phyloP scores from a whole-genome alignment of 2,329 filamentous ascomycete genomes.

The Colletotrichum ledebouriae region DNA sequence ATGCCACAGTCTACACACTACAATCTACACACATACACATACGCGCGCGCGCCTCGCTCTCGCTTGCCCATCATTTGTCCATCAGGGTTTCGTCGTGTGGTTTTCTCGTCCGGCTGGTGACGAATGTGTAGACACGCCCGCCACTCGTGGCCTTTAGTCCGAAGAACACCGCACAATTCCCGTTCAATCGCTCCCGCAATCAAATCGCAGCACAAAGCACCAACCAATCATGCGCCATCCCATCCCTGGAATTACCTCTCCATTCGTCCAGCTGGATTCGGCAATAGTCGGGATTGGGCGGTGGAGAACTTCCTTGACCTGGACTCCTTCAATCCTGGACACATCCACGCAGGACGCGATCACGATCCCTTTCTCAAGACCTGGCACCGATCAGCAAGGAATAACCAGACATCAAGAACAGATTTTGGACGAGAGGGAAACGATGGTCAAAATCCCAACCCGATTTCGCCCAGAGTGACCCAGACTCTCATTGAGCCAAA shows the following conservation, averaged over 20 bases:
- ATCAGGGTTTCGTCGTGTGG: conserved; percentile 36
- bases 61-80: conserved; percentile 27
- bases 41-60: conserved; percentile 15
- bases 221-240: conserved; percentile 34
- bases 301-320: conserved; percentile 17
- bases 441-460: conserved; percentile 23
- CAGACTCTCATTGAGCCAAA: neutral
- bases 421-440: conserved; percentile 36
- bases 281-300: conserved; percentile 37
- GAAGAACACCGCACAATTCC: conserved; percentile 35
- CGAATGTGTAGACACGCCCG: conserved; percentile 15
- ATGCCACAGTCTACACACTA: neutral
- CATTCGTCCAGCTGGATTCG: conserved; percentile 41
- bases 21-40: neutral
- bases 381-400: neutral
- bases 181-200: conserved; percentile 30
- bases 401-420: neutral
- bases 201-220: conserved; percentile 18
- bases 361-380: conserved; percentile 34
- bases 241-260: conserved; percentile 33
- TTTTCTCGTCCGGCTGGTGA: conserved; percentile 20
- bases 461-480: conserved; percentile 1
- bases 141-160: conserved; percentile 29
- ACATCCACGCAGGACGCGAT: conserved; percentile 24
- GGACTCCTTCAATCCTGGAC: conserved; percentile 16